Conservation (phyloP, 169 alveolate species). For the Eimeria praecox region DNA sequence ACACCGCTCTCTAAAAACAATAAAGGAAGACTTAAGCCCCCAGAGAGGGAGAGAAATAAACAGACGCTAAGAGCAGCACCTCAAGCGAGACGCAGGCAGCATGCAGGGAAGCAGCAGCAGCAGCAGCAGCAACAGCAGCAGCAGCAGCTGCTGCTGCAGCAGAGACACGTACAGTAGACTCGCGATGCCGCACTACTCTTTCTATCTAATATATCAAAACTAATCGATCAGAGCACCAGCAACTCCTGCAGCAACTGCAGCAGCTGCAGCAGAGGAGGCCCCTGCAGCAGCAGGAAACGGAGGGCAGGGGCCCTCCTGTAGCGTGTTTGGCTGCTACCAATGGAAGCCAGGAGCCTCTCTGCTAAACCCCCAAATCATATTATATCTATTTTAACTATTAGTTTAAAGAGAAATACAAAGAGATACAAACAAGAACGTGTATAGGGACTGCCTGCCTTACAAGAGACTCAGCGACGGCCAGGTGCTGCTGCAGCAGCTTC, state of each 20-base stretch:
- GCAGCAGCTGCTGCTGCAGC: constrained; percentile 54
- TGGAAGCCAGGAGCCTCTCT: background rate
- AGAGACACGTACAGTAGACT: constrained; percentile 15
- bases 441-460: constrained; percentile 5
- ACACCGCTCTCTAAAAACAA: background rate
- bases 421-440: background rate
- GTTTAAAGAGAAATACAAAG: background rate
- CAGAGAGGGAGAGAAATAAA: background rate
- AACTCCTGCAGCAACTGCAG: constrained; percentile 60
- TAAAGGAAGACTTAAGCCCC: background rate
- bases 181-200: constrained; percentile 17
- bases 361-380: background rate
- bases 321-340: constrained; percentile 58
- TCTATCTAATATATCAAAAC: background rate
- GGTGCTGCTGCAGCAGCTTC: constrained; percentile 45
- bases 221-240: constrained; percentile 11
- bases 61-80: background rate
- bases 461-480: constrained; percentile 46
- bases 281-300: constrained; percentile 24
- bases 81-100: background rate
- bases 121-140: constrained; percentile 58
- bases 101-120: constrained; percentile 44
- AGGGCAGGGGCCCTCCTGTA: constrained; percentile 70
- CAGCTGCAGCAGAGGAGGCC: constrained; percentile 67
- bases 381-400: background rate